A percentile compares a stretch with the other conserved stretches of the same genome.
These are phyloP conservation scores for Elongisporangium senticosum DNA, from an alignment of 352 stramenopile species.

Conservation along the genomic window DNA sequence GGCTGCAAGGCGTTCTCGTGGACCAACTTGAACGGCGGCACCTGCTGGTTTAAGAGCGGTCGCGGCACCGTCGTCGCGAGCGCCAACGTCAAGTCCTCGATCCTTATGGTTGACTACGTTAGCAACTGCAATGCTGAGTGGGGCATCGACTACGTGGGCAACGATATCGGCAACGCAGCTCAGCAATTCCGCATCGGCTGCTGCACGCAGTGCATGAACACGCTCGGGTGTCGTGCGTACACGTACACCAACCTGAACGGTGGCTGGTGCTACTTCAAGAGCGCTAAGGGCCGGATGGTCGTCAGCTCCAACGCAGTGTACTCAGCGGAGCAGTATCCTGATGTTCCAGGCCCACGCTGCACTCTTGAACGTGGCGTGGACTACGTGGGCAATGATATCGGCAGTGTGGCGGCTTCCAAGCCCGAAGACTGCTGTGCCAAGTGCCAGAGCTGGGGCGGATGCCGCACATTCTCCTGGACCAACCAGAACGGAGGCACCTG, in stretches of 20 bases:
- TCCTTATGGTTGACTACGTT: slow-evolving; percentile 1
- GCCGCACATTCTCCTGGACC: slow-evolving; percentile 46
- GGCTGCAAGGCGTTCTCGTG: slow-evolving; percentile 46
- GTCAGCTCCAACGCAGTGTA: slow-evolving; percentile 3
- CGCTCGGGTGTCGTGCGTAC: slow-evolving; percentile 3
- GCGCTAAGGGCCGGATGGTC: slow-evolving; percentile 18
- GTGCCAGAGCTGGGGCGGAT: slow-evolving; percentile 22
- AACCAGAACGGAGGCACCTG: slow-evolving; percentile 44
- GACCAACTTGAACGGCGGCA: slow-evolving; percentile 33
- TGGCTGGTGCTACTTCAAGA: slow-evolving; percentile 48
- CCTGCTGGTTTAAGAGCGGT: slow-evolving; percentile 54
- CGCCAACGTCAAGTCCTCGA: no score
- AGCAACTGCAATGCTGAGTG: slow-evolving; percentile 13
- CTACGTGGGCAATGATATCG: slow-evolving; percentile 18
- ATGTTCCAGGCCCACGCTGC: slow-evolving; percentile 10
- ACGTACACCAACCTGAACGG: slow-evolving; percentile 17
- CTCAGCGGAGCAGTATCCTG: slow-evolving; percentile 7
- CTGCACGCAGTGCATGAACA: slow-evolving; percentile 16
- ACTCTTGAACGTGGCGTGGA: slow-evolving; percentile 19
- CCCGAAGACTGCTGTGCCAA: slow-evolving; percentile 18
- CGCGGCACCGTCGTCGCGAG: no score
- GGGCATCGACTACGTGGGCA: slow-evolving; percentile 24
- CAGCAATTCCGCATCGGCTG: slow-evolving; percentile 11
- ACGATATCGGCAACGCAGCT: slow-evolving; percentile 25
- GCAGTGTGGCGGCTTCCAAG: slow-evolving; percentile 8